Evolutionary conservation across 31 red algal species (phyloP).

Genomic region (Odonthalia washingtoniensis): DNA sequence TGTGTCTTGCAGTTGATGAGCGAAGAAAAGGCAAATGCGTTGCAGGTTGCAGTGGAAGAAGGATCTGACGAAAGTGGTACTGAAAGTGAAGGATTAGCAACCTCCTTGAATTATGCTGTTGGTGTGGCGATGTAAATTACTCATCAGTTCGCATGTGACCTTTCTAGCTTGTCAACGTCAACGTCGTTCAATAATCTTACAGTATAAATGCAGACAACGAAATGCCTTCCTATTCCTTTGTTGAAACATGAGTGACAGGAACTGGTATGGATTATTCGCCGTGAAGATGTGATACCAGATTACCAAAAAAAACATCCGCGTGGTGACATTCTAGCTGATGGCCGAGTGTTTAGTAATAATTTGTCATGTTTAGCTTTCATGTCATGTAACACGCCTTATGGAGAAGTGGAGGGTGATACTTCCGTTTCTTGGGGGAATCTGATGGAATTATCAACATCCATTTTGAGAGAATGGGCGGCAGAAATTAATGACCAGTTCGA

Average conservation of each 20-base stretch:
- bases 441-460: conserved; percentile 64
- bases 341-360: conserved; percentile 93
- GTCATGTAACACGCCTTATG: conserved; percentile 32
- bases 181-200: conserved; percentile 52
- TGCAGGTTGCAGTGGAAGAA: too few relatives aligned
- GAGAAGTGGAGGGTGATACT: background rate
- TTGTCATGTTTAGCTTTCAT: conserved; percentile 67
- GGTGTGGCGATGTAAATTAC: background rate
- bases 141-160: background rate
- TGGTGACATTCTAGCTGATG: too few relatives aligned
- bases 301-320: conserved; percentile 33
- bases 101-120: too few relatives aligned
- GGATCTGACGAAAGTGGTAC: too few relatives aligned
- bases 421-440: conserved; percentile 45
- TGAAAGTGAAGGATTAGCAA: too few relatives aligned
- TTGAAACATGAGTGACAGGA: conserved; percentile 67
- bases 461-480: conserved; percentile 72
- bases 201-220: conserved; percentile 27
- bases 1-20: too few relatives aligned
- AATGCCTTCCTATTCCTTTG: conserved; percentile 35
- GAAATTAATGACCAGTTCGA: conserved; percentile 65
- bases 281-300: conserved; percentile 10
- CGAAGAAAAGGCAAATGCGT: too few relatives aligned
- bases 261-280: conserved; percentile 61
- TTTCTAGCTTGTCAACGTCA: background rate